Evolutionary conservation across 768 basidiomycete genomes (phyloP).

Genomic region (Naganishia onofrii): DNA sequence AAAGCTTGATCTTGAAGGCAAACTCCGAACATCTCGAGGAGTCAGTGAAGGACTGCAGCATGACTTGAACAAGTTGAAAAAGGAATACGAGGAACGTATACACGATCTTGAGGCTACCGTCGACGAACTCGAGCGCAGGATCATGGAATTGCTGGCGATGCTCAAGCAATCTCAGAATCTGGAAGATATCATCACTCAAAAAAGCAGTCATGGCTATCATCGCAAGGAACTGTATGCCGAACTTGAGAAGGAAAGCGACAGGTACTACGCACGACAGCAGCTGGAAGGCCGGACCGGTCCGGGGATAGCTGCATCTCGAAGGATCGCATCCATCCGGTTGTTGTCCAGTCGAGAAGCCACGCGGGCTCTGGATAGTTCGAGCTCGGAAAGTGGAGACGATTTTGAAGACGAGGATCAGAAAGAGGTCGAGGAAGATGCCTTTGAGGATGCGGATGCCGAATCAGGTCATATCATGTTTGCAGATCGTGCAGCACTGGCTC

Average conservation of each 20-base stretch:
- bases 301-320: constrained; percentile 4
- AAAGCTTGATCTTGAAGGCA: constrained; percentile 62
- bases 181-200: constrained; percentile 1
- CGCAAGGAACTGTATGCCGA: constrained; percentile 14
- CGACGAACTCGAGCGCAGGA: constrained; percentile 21
- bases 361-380: neutral
- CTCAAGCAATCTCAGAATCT: constrained; percentile 19
- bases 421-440: constrained; percentile 31
- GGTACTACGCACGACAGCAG: constrained; percentile 53
- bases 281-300: constrained; percentile 63
- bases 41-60: constrained; percentile 71
- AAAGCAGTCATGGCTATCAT: constrained; percentile 13
- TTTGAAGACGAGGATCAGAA: constrained; percentile 21
- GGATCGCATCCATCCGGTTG: constrained; percentile 24
- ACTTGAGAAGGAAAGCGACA: constrained; percentile 23
- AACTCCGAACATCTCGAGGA: constrained; percentile 72
- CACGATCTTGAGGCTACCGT: constrained; percentile 56
- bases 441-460: constrained; percentile 37
- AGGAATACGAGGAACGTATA: constrained; percentile 79
- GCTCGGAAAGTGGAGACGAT: neutral
- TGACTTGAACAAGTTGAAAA: constrained; percentile 72
- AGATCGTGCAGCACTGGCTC: constrained; percentile 37
- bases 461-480: constrained; percentile 51
- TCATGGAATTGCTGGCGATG: constrained; percentile 8
- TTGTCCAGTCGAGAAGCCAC: constrained; percentile 19